A percentile compares a stretch with the other conserved stretches of the same genome.
Conservation (phyloP, 2,329 filamentous ascomycete genomes). For the Ascochyta rabiei region DNA sequence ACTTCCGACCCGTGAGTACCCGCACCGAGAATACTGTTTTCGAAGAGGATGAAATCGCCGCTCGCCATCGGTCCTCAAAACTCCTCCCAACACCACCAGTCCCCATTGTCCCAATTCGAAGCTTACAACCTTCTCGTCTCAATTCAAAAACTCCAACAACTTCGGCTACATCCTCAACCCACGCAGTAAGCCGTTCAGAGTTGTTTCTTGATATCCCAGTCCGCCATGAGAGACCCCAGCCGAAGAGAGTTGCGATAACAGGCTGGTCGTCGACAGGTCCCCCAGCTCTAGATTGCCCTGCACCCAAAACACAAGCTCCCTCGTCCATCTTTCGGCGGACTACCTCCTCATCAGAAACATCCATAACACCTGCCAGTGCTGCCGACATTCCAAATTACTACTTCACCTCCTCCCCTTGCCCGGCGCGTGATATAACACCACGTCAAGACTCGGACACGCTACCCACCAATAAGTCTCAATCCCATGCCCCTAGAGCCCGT, state of each 20-base stretch:
- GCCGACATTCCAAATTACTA: slow-evolving; percentile 48
- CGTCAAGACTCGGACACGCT: slow-evolving; percentile 10
- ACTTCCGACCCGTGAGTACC: slow-evolving; percentile 37
- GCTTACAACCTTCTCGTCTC: slow-evolving; percentile 38
- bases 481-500: neutral
- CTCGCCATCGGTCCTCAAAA: slow-evolving; percentile 34
- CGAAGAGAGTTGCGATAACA: slow-evolving; percentile 18
- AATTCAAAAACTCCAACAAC: slow-evolving; percentile 28
- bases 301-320: slow-evolving; percentile 9
- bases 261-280: slow-evolving; percentile 16
- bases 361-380: slow-evolving; percentile 30
- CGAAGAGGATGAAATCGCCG: slow-evolving; percentile 42
- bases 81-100: slow-evolving; percentile 41
- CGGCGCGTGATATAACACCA: slow-evolving; percentile 17
- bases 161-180: slow-evolving; percentile 16
- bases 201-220: slow-evolving; percentile 42
- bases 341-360: slow-evolving; percentile 26
- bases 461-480: neutral
- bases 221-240: slow-evolving; percentile 36
- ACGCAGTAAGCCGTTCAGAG: slow-evolving; percentile 27
- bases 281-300: slow-evolving; percentile 14
- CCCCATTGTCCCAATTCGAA: slow-evolving; percentile 43
- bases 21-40: slow-evolving; percentile 47
- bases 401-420: slow-evolving; percentile 30
- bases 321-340: slow-evolving; percentile 21